phyloP scores from a whole-genome alignment of 2,329 filamentous ascomycete species.

The Claviceps spartinae region DNA sequence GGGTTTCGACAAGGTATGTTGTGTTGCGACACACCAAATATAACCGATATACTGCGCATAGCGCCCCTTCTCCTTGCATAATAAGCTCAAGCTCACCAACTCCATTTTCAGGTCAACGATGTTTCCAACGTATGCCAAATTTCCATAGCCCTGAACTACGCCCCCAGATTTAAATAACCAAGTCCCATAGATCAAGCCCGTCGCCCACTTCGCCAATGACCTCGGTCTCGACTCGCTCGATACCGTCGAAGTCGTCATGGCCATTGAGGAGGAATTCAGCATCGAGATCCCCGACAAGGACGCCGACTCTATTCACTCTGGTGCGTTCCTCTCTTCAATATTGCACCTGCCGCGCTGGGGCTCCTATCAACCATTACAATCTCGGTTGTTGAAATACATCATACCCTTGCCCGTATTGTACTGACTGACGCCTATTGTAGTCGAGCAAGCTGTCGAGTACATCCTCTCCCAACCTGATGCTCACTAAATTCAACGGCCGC shows the following conservation, averaged over 20 bases:
- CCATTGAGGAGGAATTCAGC: conserved; percentile 88
- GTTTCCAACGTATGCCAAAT: conserved; percentile 40
- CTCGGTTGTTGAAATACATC: neutral
- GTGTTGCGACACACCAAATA: neutral
- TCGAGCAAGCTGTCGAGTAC: conserved; percentile 90
- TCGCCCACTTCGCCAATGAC: conserved; percentile 91
- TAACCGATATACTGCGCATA: neutral
- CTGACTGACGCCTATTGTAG: conserved; percentile 37
- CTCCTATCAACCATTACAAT: neutral
- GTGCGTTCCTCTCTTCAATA: conserved; percentile 39
- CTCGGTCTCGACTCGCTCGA: conserved; percentile 94
- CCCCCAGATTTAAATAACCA: neutral
- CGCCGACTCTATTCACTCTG: conserved; percentile 83
- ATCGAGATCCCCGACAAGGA: conserved; percentile 98
- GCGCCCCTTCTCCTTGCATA: neutral
- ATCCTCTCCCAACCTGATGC: conserved; percentile 88
- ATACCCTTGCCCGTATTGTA: no score
- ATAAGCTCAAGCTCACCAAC: conserved; percentile 13
- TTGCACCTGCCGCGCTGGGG: neutral
- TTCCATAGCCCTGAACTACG: neutral
- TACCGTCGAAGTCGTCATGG: conserved; percentile 99
- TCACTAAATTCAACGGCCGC: conserved; percentile 34
- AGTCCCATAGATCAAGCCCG: conserved; percentile 55
- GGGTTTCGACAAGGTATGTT: conserved; percentile 76
- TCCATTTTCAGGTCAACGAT: conserved; percentile 48